Conservation (phyloP, 225 moss, liverwort and hornwort species). For the Physcomitrium patens region DNA sequence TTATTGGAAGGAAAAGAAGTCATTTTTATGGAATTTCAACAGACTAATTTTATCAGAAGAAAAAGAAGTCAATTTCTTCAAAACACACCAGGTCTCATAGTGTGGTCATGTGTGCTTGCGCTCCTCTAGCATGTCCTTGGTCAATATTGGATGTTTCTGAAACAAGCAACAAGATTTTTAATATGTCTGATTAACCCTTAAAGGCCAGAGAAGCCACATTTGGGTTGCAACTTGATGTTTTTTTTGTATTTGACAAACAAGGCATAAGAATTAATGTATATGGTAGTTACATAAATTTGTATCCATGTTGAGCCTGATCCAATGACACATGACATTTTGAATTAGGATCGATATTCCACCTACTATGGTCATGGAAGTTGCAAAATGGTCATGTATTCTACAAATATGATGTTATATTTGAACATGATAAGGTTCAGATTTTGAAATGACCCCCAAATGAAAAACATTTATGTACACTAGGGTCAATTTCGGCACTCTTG, state of each 20-base stretch:
- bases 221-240: slow-evolving; percentile 7
- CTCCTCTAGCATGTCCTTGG: slow-evolving; percentile 95
- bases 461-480: no score
- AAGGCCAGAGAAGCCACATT: slow-evolving; percentile 9
- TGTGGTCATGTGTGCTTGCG: slow-evolving; percentile 81
- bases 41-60: slow-evolving; percentile 6
- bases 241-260: background rate
- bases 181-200: slow-evolving; percentile 18
- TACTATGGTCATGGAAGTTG: no score
- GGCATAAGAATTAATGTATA: no score
- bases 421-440: no score
- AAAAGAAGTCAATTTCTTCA: slow-evolving; percentile 9
- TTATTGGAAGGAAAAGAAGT: background rate
- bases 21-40: slow-evolving; percentile 20
- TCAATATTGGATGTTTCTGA: slow-evolving; percentile 83
- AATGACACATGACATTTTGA: no score
- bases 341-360: no score
- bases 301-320: no score
- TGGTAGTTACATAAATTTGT: no score
- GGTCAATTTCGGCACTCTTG: no score
- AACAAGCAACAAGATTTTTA: slow-evolving; percentile 7
- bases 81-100: slow-evolving; percentile 57
- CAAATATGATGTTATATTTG: no score
- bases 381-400: no score
- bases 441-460: no score